Conservation (phyloP, 768 basidiomycete species). For the Pleurotus djamor region DNA sequence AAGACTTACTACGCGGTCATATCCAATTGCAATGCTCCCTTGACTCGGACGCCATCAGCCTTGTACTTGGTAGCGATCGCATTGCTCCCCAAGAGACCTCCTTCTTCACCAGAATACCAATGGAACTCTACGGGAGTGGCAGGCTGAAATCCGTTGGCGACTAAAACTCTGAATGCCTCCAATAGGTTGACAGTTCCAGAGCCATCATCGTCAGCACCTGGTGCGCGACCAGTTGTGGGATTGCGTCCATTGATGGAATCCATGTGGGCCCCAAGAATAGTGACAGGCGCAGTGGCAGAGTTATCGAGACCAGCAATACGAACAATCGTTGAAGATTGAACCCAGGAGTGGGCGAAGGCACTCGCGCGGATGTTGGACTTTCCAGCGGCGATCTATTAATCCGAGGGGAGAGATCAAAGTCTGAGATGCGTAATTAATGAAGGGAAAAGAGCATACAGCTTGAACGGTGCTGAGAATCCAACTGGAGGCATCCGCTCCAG, state of each 20-base stretch:
- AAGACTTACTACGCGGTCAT: slow-evolving; percentile 32
- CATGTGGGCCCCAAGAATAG: slow-evolving; percentile 39
- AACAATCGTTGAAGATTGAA: slow-evolving; percentile 31
- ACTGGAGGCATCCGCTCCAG: slow-evolving; percentile 26
- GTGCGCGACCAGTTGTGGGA: slow-evolving; percentile 38
- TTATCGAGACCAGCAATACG: slow-evolving; percentile 29
- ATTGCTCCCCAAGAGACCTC: slow-evolving; percentile 46
- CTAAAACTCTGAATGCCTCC: slow-evolving; percentile 37
- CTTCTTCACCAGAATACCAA: slow-evolving; percentile 46
- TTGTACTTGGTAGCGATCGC: slow-evolving; percentile 52
- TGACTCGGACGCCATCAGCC: slow-evolving; percentile 38
- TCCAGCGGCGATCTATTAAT: slow-evolving; percentile 10
- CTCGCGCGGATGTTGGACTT: slow-evolving; percentile 25
- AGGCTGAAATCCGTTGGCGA: slow-evolving; percentile 34
- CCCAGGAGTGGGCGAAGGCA: slow-evolving; percentile 29
- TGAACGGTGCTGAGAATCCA: slow-evolving; percentile 27
- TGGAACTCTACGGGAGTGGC: slow-evolving; percentile 43
- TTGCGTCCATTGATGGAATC: slow-evolving; percentile 38
- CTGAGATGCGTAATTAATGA: neutral
- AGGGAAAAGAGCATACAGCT: slow-evolving; percentile 11
- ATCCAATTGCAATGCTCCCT: slow-evolving; percentile 48
- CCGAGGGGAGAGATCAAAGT: neutral
- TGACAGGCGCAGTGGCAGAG: slow-evolving; percentile 17
- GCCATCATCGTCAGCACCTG: slow-evolving; percentile 51
- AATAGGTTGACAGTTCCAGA: slow-evolving; percentile 41